These are phyloP conservation scores for Xanthoconium separans DNA, from an alignment of 1,284 basidiomycete species.

Conservation along the genomic window DNA sequence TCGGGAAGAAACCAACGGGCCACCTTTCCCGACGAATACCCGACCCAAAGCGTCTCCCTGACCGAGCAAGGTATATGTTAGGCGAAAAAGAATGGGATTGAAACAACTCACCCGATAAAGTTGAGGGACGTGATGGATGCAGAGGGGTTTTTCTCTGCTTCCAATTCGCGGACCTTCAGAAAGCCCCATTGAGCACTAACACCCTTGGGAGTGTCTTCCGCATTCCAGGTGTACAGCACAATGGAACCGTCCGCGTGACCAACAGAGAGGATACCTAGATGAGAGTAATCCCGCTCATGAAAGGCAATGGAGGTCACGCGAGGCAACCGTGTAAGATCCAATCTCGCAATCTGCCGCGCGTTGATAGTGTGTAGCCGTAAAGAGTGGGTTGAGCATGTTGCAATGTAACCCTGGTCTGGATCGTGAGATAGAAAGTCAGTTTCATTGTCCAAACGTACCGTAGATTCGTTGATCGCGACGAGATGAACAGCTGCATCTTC, in stretches of 20 bases:
- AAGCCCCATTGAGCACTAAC: conserved; percentile 73
- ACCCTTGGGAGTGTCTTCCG: conserved; percentile 61
- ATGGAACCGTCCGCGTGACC: conserved; percentile 68
- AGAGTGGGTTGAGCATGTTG: conserved; percentile 69
- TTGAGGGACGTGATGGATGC: conserved; percentile 62
- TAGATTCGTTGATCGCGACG: conserved; percentile 82
- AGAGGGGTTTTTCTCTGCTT: conserved; percentile 40
- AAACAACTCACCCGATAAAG: conserved; percentile 60
- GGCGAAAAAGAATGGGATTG: background rate
- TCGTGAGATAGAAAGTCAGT: background rate
- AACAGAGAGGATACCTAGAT: conserved; percentile 66
- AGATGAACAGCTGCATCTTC: conserved; percentile 57
- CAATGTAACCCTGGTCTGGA: conserved; percentile 69
- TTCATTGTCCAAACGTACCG: conserved; percentile 47
- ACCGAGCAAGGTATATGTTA: background rate
- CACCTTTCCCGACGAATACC: conserved; percentile 24
- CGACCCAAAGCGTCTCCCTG: conserved; percentile 29
- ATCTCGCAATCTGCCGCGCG: conserved; percentile 63
- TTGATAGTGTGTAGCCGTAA: conserved; percentile 83
- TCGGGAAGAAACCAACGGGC: conserved; percentile 25
- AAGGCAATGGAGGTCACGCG: conserved; percentile 71
- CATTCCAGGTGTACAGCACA: conserved; percentile 71
- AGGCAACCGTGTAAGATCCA: conserved; percentile 55
- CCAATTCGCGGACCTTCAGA: conserved; percentile 60
- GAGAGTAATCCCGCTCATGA: conserved; percentile 78